Evolutionary conservation across 805 yeast genomes (phyloP), one percentile per base, ranked within the genome.

Genomic region (Kurtzmaniella fragi): DNA sequence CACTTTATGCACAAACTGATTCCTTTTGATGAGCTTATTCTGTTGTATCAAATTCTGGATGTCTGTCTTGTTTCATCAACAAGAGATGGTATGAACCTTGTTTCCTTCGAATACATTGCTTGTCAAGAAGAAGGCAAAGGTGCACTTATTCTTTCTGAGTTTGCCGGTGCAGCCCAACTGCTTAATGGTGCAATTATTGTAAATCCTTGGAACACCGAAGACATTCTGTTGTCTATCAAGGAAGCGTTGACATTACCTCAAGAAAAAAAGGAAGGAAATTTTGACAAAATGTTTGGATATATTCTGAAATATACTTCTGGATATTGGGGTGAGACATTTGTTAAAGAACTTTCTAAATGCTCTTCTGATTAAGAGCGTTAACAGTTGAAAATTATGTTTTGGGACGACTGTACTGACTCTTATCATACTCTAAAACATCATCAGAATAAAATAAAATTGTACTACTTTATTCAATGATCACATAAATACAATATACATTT

Each of bases 161-260:
- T 93, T 65, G 93, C 99, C 0, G 99, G 99, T 35, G 99, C 99
- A n/a, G 98, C 99, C 1, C 99, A 93, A 64, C 84, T 95, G 1
- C 70, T 93, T 46, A 91, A 93, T 56, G 99, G 99, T 17, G 89
- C 96, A 1, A 59, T 91, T 11, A 79, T 93, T 42, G 95, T 93
- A 15, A 93, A 93, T 56, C 99, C 99, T 3, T 93, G 99, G 99
- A 93, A 91, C 58, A 91, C 90, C 16, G 99, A 93, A 49, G 99
- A 93, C 50, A 63, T 91, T 56, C 80, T 95, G 14, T 85, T 78
- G 32, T 84, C 97, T 3, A 83, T 91, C 40, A 73, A 82, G 54
- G 96, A 89, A 56, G 82, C 95, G 13, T 71, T 93, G 53, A 88
- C 96, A 0, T 67, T 91, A 59, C 84, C 93, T 2, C 79, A 76